A percentile compares a stretch with the other conserved stretches of the same genome.
These are phyloP conservation scores for Clitopilus passeckerianus DNA, from an alignment of 768 basidiomycete species.

Conservation along the genomic window DNA sequence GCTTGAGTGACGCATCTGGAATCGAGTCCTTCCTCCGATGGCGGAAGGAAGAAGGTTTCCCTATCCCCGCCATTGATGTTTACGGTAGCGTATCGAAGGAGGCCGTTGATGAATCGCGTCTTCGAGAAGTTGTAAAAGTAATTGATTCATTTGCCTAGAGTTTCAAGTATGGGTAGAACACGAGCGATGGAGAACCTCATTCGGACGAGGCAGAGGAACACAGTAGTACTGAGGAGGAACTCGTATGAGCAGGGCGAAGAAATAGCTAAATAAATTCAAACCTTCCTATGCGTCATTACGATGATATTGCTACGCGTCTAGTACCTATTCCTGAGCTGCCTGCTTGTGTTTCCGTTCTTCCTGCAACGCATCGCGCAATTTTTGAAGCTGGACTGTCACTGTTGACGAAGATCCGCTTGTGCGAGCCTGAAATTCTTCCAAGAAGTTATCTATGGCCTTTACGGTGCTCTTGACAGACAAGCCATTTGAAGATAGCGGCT, in stretches of 20 bases:
- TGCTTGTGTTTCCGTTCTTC: conserved; percentile 38
- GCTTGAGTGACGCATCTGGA: not conserved
- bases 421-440: conserved; percentile 44
- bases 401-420: conserved; percentile 43
- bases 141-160: not conserved
- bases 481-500: conserved; percentile 25
- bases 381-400: conserved; percentile 56
- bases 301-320: not conserved
- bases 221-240: too few relatives aligned
- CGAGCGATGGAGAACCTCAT: too few relatives aligned
- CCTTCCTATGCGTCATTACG: not conserved
- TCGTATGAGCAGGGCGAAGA: not conserved
- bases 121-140: not conserved
- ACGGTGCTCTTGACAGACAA: conserved; percentile 36
- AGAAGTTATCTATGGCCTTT: conserved; percentile 37
- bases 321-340: not conserved
- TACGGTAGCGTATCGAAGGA: not conserved
- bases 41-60: not conserved
- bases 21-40: not conserved
- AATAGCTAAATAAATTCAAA: not conserved
- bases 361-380: conserved; percentile 46
- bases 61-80: not conserved
- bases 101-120: not conserved
- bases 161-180: not conserved
- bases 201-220: too few relatives aligned